These are phyloP conservation scores for Solanum microdontum DNA, from an alignment of 257 asterid genomes.

Conservation along the genomic window DNA sequence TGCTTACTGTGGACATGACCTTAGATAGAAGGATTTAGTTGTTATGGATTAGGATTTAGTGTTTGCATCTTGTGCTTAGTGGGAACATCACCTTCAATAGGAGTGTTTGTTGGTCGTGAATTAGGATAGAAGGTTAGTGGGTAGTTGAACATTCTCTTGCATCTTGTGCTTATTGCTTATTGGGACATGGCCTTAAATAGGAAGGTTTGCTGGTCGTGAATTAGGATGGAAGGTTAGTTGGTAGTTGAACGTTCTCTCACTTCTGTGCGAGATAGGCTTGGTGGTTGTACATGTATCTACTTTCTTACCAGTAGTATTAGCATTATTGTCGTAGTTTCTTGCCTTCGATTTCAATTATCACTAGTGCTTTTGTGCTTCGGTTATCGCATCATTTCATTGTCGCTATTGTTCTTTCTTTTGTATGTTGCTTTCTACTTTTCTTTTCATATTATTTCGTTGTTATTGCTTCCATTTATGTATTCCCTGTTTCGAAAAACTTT, in stretches of 20 bases:
- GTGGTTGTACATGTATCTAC: background rate
- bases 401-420: background rate
- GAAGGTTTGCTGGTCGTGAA: background rate
- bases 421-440: background rate
- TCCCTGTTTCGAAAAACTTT: background rate
- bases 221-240: background rate
- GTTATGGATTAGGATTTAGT: background rate
- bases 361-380: background rate
- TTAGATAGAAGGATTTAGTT: background rate
- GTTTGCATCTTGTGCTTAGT: background rate
- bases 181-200: background rate
- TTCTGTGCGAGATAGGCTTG: background rate
- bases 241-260: background rate
- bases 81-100: background rate
- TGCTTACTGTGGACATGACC: background rate
- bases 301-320: background rate
- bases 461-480: background rate
- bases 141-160: background rate
- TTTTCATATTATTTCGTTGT: too few relatives aligned
- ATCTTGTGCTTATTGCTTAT: background rate
- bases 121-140: background rate
- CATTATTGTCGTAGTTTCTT: background rate
- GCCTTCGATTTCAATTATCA: background rate
- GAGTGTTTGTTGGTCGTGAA: background rate
- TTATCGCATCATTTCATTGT: background rate